Conservation (phyloP, 257 asterid genomes). For the Capsicum pubescens region DNA sequence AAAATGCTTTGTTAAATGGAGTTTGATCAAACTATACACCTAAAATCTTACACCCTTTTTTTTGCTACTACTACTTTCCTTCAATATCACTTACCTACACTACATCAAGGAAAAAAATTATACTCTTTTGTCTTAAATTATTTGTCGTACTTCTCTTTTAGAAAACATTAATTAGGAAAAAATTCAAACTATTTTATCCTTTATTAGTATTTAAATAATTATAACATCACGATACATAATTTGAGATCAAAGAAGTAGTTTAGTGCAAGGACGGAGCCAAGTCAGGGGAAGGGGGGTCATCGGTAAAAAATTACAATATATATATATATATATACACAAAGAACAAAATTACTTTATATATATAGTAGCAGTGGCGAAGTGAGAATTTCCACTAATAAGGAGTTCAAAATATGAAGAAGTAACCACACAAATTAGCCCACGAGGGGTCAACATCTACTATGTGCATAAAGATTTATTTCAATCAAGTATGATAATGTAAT, state of each 20-base stretch:
- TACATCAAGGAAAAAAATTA: neutral
- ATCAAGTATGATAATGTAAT: no score
- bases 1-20: constrained; percentile 43
- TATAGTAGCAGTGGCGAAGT: no score
- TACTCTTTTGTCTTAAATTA: neutral
- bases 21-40: constrained; percentile 45
- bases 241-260: neutral
- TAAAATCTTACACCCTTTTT: constrained; percentile 32
- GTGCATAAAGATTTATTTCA: no score
- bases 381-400: no score
- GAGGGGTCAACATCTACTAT: no score
- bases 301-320: no score
- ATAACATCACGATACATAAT: neutral
- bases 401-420: no score
- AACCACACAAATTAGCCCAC: no score
- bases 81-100: constrained; percentile 31
- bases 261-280: neutral
- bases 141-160: neutral
- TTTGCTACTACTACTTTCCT: constrained; percentile 29
- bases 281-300: no score
- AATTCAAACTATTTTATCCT: neutral
- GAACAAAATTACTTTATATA: no score
- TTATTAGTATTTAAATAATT: neutral
- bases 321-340: no score
- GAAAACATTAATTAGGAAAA: neutral